Conservation (phyloP, 192 early-diverging fungal genomes). For the Linnemannia elongata region DNA sequence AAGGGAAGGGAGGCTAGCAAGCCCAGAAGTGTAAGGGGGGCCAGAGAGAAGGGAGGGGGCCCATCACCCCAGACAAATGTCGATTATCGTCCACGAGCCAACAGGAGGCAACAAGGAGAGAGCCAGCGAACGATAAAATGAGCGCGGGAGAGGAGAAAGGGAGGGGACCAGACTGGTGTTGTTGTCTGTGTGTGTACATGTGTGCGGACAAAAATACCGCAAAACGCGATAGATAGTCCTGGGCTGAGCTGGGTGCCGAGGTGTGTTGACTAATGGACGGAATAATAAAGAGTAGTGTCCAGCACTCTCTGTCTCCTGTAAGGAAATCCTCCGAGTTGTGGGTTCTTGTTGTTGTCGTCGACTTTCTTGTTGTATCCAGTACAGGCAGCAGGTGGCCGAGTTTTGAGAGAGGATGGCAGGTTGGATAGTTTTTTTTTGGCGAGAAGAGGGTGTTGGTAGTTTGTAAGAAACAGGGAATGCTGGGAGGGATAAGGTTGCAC, state of each 20-base stretch:
- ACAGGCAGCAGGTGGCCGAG: background rate
- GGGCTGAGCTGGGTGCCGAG: background rate
- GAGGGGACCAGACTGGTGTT: background rate
- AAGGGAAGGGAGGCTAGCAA: too few relatives aligned
- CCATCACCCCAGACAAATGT: background rate
- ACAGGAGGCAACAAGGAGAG: background rate
- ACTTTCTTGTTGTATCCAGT: too few relatives aligned
- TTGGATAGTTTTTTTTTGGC: background rate
- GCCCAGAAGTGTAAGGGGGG: background rate
- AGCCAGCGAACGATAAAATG: background rate
- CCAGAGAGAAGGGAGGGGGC: background rate
- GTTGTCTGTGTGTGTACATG: background rate
- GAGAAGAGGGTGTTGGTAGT: background rate
- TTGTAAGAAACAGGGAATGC: background rate
- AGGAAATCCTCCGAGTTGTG: background rate
- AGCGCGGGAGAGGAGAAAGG: background rate
- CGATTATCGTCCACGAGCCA: conserved; percentile 10
- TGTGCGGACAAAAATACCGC: background rate
- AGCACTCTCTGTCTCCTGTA: background rate
- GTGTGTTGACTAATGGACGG: background rate
- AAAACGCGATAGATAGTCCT: background rate
- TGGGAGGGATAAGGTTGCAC: background rate
- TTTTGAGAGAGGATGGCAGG: background rate
- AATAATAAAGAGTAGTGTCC: background rate
- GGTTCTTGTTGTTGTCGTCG: background rate